Base-by-base conservation (phyloP, 2,329 filamentous ascomycete genomes). In the Botrytis fragariae region DNA sequence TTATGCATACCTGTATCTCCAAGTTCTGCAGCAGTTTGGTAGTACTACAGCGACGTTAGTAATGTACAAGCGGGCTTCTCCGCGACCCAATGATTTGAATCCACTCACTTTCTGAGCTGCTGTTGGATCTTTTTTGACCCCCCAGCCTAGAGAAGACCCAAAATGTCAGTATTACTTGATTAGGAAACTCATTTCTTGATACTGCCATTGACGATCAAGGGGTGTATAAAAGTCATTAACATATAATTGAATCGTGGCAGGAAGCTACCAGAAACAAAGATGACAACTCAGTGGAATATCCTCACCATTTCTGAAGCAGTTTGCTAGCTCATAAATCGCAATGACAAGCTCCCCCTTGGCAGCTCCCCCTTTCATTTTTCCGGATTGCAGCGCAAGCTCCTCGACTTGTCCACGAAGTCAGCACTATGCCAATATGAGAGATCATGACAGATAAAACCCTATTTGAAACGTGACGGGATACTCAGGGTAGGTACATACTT, bases 271-370 rank as follows among this genome's bases (percentile, higher is more conserved):
- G 71, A 25, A 61, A 69, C 42, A 42, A 42, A 60, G 20, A 37
- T 44, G 54, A 72, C 71, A 72, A 69, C 71, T 72, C 71, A 61
- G 48, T 44, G 71, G 44, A 29, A 64, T n/a, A 39, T 68, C 48
- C 71, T 69, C 62, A 72, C 94, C 96, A 82, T 98, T 90, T 75
- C 96, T 91, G 86, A 98, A 98, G 84, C 90, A 95, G 83, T 96
- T 96, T 72, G 91, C 93, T 79, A 99, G 85, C 85, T 99, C 96
- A 80, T 96, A 98, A 76, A 99, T 98, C 74, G 96, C 95, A 75
- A 99, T 89, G 29, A 98, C 93, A 71, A 99, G 88, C 86, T 99
- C 96, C 74, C 96, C 96, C 84, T 98, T 99, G 62, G 95, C 95
- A 22, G 93, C 92, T 74, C 96, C 96, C 70, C 96, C 96, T 83